A percentile compares a stretch with the other conserved stretches of the same genome.
Evolutionary conservation across 1,284 basidiomycete genomes (phyloP).

Genomic region (Sphaerobolus stellatus): DNA sequence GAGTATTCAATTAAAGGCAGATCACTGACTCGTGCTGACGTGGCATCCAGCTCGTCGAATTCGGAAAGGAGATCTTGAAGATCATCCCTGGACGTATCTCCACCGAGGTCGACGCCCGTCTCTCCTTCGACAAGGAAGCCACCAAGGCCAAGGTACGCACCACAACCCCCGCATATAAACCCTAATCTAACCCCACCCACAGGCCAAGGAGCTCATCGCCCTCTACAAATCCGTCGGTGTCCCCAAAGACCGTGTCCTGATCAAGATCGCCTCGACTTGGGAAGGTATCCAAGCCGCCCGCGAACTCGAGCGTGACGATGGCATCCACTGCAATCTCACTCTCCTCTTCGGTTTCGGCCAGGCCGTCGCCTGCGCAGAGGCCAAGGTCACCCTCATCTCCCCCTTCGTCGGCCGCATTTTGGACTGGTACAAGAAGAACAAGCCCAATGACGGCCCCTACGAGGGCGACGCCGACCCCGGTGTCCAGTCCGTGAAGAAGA

Average conservation of each 20-base stretch:
- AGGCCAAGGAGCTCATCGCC: constrained; percentile 91
- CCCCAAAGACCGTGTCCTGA: constrained; percentile 89
- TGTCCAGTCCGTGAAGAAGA: constrained; percentile 92
- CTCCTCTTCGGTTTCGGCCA: constrained; percentile 98
- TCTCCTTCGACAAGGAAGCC: constrained; percentile 93
- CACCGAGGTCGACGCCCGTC: constrained; percentile 96
- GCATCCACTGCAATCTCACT: constrained; percentile 98
- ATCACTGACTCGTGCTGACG: constrained; percentile 6
- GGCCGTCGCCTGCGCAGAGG: constrained; percentile 98
- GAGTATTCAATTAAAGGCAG: constrained; percentile 27
- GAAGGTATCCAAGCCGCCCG: constrained; percentile 99
- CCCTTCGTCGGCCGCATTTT: constrained; percentile 98
- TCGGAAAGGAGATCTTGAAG: constrained; percentile 92
- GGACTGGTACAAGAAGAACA: constrained; percentile 94
- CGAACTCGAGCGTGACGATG: constrained; percentile 88
- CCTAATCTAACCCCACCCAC: too few relatives aligned
- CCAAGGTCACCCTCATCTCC: constrained; percentile 96
- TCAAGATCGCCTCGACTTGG: constrained; percentile 99
- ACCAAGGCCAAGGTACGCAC: constrained; percentile 82
- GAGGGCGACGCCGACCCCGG: constrained; percentile 93
- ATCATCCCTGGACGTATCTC: constrained; percentile 99
- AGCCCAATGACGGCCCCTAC: constrained; percentile 71
- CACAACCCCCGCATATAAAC: too few relatives aligned
- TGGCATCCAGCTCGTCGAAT: constrained; percentile 79
- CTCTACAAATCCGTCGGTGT: constrained; percentile 93